phyloP scores from a whole-genome alignment of 768 basidiomycete genomes.

The Daedalea quercina region DNA sequence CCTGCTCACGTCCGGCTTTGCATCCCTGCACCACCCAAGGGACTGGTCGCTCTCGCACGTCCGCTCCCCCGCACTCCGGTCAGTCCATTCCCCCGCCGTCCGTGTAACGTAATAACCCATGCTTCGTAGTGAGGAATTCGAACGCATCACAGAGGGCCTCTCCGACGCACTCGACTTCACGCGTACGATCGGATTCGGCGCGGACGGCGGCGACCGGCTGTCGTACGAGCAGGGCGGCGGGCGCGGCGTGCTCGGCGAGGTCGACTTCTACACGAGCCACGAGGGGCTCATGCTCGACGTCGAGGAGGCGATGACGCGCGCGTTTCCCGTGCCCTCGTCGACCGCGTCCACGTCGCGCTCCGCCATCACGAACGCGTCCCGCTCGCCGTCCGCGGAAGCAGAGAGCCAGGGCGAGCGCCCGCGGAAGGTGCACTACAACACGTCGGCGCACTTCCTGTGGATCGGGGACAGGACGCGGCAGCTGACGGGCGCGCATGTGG shows the following conservation, averaged over 20 bases:
- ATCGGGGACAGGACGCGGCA: slow-evolving; percentile 95
- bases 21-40: slow-evolving; percentile 83
- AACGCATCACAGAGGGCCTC: slow-evolving; percentile 75
- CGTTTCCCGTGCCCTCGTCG: slow-evolving; percentile 37
- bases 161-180: slow-evolving; percentile 93
- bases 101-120: neutral
- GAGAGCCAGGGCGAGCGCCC: neutral
- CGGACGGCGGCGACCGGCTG: slow-evolving; percentile 30
- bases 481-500: slow-evolving; percentile 88
- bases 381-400: neutral
- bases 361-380: slow-evolving; percentile 4
- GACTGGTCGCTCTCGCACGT: slow-evolving; percentile 94
- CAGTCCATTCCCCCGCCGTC: slow-evolving; percentile 15
- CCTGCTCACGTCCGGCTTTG: slow-evolving; percentile 88
- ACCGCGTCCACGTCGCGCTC: slow-evolving; percentile 11
- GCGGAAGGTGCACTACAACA: slow-evolving; percentile 64
- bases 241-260: slow-evolving; percentile 70
- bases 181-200: slow-evolving; percentile 71
- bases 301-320: slow-evolving; percentile 86
- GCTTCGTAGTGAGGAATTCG: slow-evolving; percentile 63
- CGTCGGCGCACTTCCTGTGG: slow-evolving; percentile 94
- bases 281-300: slow-evolving; percentile 91
- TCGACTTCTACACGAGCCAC: slow-evolving; percentile 93
- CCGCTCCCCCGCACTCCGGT: slow-evolving; percentile 72
- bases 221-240: slow-evolving; percentile 70